A percentile compares a stretch with the other conserved stretches of the same genome.
phyloP scores from a whole-genome alignment of 2,329 filamentous ascomycete species.

The Teratosphaeria destructans region DNA sequence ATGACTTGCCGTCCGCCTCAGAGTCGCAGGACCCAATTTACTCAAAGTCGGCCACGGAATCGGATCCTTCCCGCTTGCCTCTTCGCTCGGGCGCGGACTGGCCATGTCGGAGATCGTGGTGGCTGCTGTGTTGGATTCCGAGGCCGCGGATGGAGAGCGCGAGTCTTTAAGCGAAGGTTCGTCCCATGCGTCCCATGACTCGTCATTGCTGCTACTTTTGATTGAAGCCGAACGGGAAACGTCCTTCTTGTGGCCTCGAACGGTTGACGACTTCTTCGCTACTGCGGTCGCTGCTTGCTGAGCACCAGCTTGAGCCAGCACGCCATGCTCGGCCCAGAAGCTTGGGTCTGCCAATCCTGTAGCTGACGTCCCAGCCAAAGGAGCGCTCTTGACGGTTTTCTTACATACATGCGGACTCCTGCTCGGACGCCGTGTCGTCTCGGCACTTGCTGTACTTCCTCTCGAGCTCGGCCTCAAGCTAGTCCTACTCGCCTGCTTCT shows the following conservation, averaged over 20 bases:
- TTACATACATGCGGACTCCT: slow-evolving; percentile 5
- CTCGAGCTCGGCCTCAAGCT: slow-evolving; percentile 13
- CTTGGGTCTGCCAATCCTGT: slow-evolving; percentile 19
- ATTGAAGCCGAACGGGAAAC: slow-evolving; percentile 9
- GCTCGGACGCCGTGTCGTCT: slow-evolving; percentile 5
- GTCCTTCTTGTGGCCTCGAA: slow-evolving; percentile 9
- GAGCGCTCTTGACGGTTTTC: slow-evolving; percentile 11
- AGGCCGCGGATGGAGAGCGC: slow-evolving; percentile 14
- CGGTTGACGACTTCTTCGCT: slow-evolving; percentile 14
- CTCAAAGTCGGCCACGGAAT: slow-evolving; percentile 60
- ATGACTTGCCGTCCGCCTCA: slow-evolving; percentile 73
- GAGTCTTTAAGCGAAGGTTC: slow-evolving; percentile 14
- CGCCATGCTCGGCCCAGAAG: slow-evolving; percentile 22
- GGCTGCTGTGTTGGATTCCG: slow-evolving; percentile 16
- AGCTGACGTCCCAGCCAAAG: slow-evolving; percentile 6
- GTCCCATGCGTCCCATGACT: slow-evolving; percentile 24
- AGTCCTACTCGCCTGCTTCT: slow-evolving; percentile 16
- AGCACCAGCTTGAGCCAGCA: slow-evolving; percentile 3
- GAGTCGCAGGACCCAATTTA: slow-evolving; percentile 61
- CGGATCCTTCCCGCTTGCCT: slow-evolving; percentile 26
- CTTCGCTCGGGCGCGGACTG: slow-evolving; percentile 8
- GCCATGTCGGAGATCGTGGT: slow-evolving; percentile 12
- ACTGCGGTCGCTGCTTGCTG: slow-evolving; percentile 7
- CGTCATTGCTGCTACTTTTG: slow-evolving; percentile 13
- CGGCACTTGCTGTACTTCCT: slow-evolving; percentile 13